Evolutionary conservation across 1,284 basidiomycete genomes (phyloP).

Genomic region (Boletus chippewaensis): DNA sequence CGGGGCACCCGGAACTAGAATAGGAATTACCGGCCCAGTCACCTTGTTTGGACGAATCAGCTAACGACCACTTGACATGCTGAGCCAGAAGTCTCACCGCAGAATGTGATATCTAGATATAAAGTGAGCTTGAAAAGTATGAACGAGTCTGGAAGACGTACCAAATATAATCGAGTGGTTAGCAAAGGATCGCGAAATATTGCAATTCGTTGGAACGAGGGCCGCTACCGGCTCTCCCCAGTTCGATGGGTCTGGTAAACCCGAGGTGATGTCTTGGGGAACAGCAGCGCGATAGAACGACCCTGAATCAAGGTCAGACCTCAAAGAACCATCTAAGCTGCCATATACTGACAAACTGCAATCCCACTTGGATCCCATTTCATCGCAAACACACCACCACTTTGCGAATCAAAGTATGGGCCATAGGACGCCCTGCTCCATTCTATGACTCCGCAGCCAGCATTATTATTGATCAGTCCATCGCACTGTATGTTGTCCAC

Average conservation of each 20-base stretch:
- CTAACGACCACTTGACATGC: not conserved
- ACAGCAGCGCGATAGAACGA: slow-evolving; percentile 55
- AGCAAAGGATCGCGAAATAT: slow-evolving; percentile 45
- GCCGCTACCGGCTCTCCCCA: slow-evolving; percentile 51
- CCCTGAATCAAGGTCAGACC: slow-evolving; percentile 35
- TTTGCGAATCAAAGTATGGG: slow-evolving; percentile 47
- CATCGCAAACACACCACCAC: slow-evolving; percentile 62
- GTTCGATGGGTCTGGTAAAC: slow-evolving; percentile 38
- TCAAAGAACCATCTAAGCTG: slow-evolving; percentile 1
- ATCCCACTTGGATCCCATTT: slow-evolving; percentile 53
- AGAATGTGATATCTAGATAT: slow-evolving; percentile 71
- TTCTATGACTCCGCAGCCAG: slow-evolving; percentile 55
- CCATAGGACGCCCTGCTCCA: slow-evolving; percentile 55
- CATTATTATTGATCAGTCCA: slow-evolving; percentile 37
- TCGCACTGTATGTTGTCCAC: slow-evolving; percentile 40
- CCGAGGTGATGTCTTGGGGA: slow-evolving; percentile 45
- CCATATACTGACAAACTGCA: slow-evolving; percentile 44
- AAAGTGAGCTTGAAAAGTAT: slow-evolving; percentile 11
- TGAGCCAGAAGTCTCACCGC: slow-evolving; percentile 40
- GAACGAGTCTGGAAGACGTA: slow-evolving; percentile 22
- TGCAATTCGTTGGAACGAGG: slow-evolving; percentile 40
- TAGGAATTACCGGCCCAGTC: slow-evolving; percentile 81
- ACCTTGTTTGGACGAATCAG: slow-evolving; percentile 37
- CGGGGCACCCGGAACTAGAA: slow-evolving; percentile 64
- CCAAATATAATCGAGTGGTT: slow-evolving; percentile 63